These are phyloP conservation scores for Exophiala lecanii-corni DNA, from an alignment of 2,329 filamentous ascomycete genomes.

Conservation along the genomic window DNA sequence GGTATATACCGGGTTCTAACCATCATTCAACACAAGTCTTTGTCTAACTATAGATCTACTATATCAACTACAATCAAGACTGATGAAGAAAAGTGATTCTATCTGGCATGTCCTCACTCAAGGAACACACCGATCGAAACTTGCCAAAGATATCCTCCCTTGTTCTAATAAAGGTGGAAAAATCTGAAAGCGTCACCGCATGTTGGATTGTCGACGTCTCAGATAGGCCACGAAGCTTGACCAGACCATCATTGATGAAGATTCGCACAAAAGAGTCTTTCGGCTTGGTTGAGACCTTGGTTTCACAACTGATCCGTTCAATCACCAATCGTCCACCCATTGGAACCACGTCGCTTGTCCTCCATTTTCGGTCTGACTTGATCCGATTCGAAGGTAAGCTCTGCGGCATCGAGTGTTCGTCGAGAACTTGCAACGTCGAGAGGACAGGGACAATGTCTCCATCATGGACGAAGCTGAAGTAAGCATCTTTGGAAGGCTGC, in stretches of 20 bases:
- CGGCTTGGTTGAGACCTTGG: slow-evolving; percentile 6
- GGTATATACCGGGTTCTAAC: too few species aligned
- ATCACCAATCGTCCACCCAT: slow-evolving; percentile 55
- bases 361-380: slow-evolving; percentile 45
- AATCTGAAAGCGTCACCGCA: slow-evolving; percentile 43
- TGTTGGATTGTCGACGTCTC: slow-evolving; percentile 29
- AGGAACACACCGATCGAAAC: slow-evolving; percentile 47
- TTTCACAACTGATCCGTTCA: slow-evolving; percentile 47
- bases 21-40: too few species aligned
- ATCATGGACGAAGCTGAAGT: slow-evolving; percentile 58
- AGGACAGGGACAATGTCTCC: slow-evolving; percentile 55
- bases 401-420: slow-evolving; percentile 42
- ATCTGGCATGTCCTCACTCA: slow-evolving; percentile 37
- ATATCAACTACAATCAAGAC: slow-evolving; percentile 2
- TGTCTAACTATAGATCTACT: too few species aligned
- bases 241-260: slow-evolving; percentile 55
- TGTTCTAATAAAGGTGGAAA: slow-evolving; percentile 37
- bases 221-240: slow-evolving; percentile 34
- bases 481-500: slow-evolving; percentile 39
- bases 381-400: slow-evolving; percentile 46
- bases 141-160: slow-evolving; percentile 42
- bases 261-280: slow-evolving; percentile 43
- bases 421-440: slow-evolving; percentile 40
- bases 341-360: slow-evolving; percentile 51
- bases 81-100: slow-evolving; percentile 50